phyloP scores from a whole-genome alignment of 2,329 filamentous ascomycete genomes.

The Verticillium alfalfae region DNA sequence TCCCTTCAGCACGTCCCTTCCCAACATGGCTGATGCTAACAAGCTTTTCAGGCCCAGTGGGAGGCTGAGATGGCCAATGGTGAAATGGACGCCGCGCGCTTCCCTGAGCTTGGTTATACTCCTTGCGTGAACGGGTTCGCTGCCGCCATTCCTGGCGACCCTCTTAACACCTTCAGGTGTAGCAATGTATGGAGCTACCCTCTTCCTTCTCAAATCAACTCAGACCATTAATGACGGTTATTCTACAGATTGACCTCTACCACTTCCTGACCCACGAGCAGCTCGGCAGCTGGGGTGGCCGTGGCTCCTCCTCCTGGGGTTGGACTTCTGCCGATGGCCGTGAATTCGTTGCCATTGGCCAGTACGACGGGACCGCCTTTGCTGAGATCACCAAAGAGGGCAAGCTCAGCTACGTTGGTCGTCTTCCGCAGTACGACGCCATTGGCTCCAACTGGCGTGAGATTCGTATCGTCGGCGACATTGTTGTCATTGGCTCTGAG shows the following conservation, averaged over 20 bases:
- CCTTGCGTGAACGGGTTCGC: constrained; percentile 36
- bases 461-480: constrained; percentile 35
- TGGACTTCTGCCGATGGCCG: constrained; percentile 46
- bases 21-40: background rate
- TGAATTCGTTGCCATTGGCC: constrained; percentile 49
- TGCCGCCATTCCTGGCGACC: constrained; percentile 36
- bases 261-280: constrained; percentile 28
- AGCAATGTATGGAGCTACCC: constrained; percentile 27
- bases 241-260: constrained; percentile 23
- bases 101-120: constrained; percentile 30
- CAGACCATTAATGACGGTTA: background rate
- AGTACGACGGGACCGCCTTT: constrained; percentile 49
- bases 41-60: constrained; percentile 20
- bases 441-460: constrained; percentile 45
- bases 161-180: constrained; percentile 41
- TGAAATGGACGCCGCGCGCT: constrained; percentile 25
- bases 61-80: constrained; percentile 24
- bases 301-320: constrained; percentile 41
- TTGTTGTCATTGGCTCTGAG: constrained; percentile 31
- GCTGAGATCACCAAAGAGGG: constrained; percentile 44
- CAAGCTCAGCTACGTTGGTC: constrained; percentile 47
- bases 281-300: constrained; percentile 24
- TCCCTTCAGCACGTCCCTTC: background rate
- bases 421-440: constrained; percentile 40
- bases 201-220: too few species aligned